These are phyloP conservation scores for Obelidium mucronatum DNA, from an alignment of 192 early-diverging fungal genomes.

Conservation along the genomic window DNA sequence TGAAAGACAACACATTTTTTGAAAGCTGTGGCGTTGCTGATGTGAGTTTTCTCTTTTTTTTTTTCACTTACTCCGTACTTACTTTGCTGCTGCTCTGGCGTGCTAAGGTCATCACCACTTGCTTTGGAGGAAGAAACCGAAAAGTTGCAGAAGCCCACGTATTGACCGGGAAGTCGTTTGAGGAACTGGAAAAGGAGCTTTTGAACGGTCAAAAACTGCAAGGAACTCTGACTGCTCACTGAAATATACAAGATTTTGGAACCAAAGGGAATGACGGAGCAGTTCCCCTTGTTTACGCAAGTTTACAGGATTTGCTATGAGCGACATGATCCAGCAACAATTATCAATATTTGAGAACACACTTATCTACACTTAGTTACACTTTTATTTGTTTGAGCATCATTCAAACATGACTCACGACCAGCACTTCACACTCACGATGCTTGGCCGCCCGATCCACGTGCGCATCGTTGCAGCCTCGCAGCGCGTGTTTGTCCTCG, in stretches of 20 bases:
- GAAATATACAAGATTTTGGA: slow-evolving; percentile 86
- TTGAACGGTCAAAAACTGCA: slow-evolving; percentile 98
- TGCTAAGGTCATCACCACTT: slow-evolving; percentile 87
- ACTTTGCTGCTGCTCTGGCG: not conserved
- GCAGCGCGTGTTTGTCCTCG: not conserved
- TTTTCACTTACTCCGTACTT: too few species aligned
- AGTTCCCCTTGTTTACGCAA: slow-evolving; percentile 89
- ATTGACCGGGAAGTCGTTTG: slow-evolving; percentile 90
- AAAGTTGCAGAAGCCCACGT: slow-evolving; percentile 92
- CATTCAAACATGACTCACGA: not conserved
- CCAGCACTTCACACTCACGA: not conserved
- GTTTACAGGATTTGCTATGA: slow-evolving; percentile 95
- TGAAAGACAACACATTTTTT: slow-evolving; percentile 95
- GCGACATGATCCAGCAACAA: slow-evolving; percentile 67
- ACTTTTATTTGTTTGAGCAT: not conserved
- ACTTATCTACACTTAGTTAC: not conserved
- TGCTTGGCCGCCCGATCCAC: not conserved
- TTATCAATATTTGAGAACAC: slow-evolving; percentile 71
- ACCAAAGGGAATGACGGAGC: slow-evolving; percentile 60
- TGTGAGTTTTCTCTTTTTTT: slow-evolving; percentile 48
- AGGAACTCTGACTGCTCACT: slow-evolving; percentile 88
- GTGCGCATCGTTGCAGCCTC: not conserved
- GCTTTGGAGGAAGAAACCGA: slow-evolving; percentile 96
- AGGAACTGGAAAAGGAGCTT: slow-evolving; percentile 88
- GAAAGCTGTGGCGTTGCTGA: slow-evolving; percentile 98